These are phyloP conservation scores for Cardamine resedifolia DNA, from an alignment of 345 rosid species.

Conservation along the genomic window DNA sequence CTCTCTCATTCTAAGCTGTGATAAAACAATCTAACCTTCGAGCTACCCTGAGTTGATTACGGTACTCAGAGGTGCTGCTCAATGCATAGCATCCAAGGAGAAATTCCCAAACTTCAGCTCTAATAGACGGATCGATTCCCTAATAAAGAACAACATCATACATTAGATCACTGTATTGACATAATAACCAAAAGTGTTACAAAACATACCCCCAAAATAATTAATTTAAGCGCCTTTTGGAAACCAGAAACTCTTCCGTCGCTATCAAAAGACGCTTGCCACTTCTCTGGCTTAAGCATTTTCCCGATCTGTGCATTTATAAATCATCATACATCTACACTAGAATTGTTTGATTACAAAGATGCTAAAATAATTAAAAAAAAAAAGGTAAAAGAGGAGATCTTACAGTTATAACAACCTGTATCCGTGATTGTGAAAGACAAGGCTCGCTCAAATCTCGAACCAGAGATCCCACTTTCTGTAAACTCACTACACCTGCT, in stretches of 20 bases:
- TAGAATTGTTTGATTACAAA: not conserved
- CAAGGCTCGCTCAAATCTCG: slow-evolving; percentile 88
- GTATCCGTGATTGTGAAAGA: slow-evolving; percentile 64
- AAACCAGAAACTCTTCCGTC: slow-evolving; percentile 81
- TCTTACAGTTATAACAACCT: slow-evolving; percentile 70
- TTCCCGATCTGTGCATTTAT: slow-evolving; percentile 56
- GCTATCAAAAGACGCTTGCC: slow-evolving; percentile 72
- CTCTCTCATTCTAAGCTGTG: not conserved
- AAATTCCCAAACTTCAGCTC: slow-evolving; percentile 97
- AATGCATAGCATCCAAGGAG: slow-evolving; percentile 81
- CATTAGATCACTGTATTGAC: not conserved
- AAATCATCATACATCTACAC: slow-evolving; percentile 1
- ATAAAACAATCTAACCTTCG: slow-evolving; percentile 52
- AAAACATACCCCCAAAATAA: slow-evolving; percentile 74
- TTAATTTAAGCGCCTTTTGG: slow-evolving; percentile 71
- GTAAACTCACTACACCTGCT: slow-evolving; percentile 58
- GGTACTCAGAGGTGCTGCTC: slow-evolving; percentile 74
- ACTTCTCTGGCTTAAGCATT: slow-evolving; percentile 91
- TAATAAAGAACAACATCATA: slow-evolving; percentile 41
- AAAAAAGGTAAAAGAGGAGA: slow-evolving; percentile 21
- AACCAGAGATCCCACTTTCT: slow-evolving; percentile 68
- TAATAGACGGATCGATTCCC: slow-evolving; percentile 91
- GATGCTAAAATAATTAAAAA: not conserved
- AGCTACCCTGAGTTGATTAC: slow-evolving; percentile 68
- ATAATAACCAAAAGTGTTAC: not conserved